Evolutionary conservation across 2,329 filamentous ascomycete species (phyloP), one percentile per base, ranked within the genome.

Genomic region (Fusarium metavorans): DNA sequence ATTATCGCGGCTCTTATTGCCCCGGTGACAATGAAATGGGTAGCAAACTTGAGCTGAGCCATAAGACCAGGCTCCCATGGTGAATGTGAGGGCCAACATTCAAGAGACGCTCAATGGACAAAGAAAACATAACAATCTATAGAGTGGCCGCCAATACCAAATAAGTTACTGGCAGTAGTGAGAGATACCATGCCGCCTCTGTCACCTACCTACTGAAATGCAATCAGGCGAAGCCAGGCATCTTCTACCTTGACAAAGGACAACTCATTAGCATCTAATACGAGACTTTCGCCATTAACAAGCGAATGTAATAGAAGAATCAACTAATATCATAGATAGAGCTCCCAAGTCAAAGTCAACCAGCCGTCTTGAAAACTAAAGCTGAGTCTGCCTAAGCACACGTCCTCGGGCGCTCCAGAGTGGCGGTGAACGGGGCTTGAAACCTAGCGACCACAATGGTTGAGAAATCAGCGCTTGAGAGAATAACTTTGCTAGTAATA

Each of bases 401-500:
- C 27, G 48, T 52, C 48, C 25, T 52, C 48, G 48, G 48, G 18
- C 10, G 48, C 48, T 20, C 6, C 48, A 32, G 48, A 52, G 48
- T 52, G 48, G 48, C 48, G 48, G 48, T 52, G 48, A 52, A 52
- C 48, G 48, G 48, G 48, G 48, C 48, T 52, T 52, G 48, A 52
- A 32, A 52, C 48, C 48, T 52, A 52, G 48, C 48, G 25, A 52
- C 48, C 48, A 52, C 48, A 52, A 32, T 52, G 48, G 25, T 52
- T 30, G 18, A 30, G 48, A 52, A 52, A 52, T 52, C 48, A 52
- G 48, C 48, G 18, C 48, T 52, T 52, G 48, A n/a, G 27, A 52
- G 48, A 52, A 52, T 52, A 52, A 32, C 48, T n/a, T 52, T 52
- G 18, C 25, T n/a, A 52, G 25, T 32, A 32, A 1, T 20, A 14